Conservation (phyloP, 2,329 filamentous ascomycete genomes). For the Lecanicillium sp. region DNA sequence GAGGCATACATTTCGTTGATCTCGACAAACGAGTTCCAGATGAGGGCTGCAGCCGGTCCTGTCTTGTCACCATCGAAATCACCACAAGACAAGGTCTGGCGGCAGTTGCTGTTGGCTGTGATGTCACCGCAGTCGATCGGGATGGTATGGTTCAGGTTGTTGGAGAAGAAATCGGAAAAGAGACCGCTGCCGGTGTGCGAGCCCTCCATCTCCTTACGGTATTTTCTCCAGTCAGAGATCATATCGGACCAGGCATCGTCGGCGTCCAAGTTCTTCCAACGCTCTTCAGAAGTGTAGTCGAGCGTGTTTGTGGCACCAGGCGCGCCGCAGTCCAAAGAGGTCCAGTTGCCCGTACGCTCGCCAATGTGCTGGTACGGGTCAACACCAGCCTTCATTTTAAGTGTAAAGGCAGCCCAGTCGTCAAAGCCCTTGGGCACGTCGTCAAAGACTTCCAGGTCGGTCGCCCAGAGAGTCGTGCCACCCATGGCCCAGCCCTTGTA, state of each 20-base stretch:
- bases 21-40: constrained; percentile 22
- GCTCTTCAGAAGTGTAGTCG: neutral
- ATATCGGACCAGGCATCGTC: constrained; percentile 3
- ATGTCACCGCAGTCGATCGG: constrained; percentile 1
- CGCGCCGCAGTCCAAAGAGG: constrained; percentile 18
- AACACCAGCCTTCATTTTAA: constrained; percentile 14
- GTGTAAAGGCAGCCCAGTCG: constrained; percentile 17
- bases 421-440: constrained; percentile 14
- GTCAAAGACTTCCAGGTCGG: constrained; percentile 20
- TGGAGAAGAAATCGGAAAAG: constrained; percentile 17
- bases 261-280: neutral
- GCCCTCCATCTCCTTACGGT: neutral
- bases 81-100: neutral
- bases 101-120: neutral
- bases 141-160: neutral
- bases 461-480: constrained; percentile 21
- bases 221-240: neutral
- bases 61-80: constrained; percentile 15
- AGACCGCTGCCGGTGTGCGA: neutral
- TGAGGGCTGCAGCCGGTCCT: constrained; percentile 17
- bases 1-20: constrained; percentile 19
- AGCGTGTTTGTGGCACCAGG: constrained; percentile 6
- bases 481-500: constrained; percentile 18
- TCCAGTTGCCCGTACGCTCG: constrained; percentile 22
- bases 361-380: constrained; percentile 16